Base-by-base conservation (phyloP, 2,329 filamentous ascomycete species). In the Ophiognomonia clavigignenti-juglandacearum region DNA sequence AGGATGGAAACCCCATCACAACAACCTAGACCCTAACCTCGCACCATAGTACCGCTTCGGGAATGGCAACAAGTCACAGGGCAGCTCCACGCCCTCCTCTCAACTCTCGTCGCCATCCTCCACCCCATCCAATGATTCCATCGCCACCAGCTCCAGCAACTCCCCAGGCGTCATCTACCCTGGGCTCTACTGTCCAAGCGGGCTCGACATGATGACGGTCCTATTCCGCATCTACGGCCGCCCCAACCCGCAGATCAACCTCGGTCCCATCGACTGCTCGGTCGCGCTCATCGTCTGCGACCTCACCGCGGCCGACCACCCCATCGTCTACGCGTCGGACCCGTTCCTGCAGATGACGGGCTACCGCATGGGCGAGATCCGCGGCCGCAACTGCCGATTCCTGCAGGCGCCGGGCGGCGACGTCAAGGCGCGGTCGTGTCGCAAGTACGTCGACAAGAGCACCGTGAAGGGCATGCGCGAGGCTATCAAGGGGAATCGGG, bases 211-310 rank as follows among this genome's bases (percentile, higher is more conserved):
- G 36, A 71, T 82, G 70, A 64, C 57, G 27, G 73, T 82, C 47
- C 61, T 82, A 51, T 77, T 82, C 64, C 78, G 83, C 40, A 82
- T 95, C 20, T 80, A 82, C 29, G 78, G 77, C 16, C 75, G 88
- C 48, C 80, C 82, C 14, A 83, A 88, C 51, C 87, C 88, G 1
- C 75, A 85, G 56, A 82, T 95, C 56, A 78, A 89, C 40, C 83
- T 95, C 35, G 90, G 89, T 6, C 78, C 87, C 1, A 83, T 96
- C 27, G 90, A 95, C 64, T 74, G 88, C 55, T 93, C 88, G 2
- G 93, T 88, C 59, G 85, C 89, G 3, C 83, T 95, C 53, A 78
- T 92, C 16, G 77, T 96, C 34, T 93, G 88, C 65, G 88, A 95
- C 63, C 81, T 90, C 26, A 74, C 78, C 35, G 76, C 79, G 56